Conservation (phyloP, 2,329 filamentous ascomycete genomes). For the Scytalidium lignicola region DNA sequence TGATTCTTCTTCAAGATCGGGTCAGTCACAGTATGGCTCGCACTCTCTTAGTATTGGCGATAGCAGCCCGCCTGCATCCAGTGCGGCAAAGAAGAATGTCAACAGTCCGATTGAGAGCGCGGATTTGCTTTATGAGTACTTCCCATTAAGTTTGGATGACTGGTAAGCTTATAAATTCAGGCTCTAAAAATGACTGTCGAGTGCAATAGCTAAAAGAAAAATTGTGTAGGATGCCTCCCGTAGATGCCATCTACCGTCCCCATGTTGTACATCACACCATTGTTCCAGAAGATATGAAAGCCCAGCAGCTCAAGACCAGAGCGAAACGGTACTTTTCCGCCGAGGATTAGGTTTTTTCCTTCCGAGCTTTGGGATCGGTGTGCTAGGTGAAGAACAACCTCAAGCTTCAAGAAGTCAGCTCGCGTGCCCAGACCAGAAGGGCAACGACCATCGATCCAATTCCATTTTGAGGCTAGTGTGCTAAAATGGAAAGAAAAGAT, state of each 20-base stretch:
- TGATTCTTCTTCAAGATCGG: constrained; percentile 6
- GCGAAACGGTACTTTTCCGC: constrained; percentile 69
- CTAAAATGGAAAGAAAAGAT: too few species aligned
- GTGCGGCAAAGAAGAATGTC: neutral
- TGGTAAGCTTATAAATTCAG: constrained; percentile 46
- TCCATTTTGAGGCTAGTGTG: too few species aligned
- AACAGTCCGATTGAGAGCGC: constrained; percentile 69
- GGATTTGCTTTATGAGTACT: constrained; percentile 90
- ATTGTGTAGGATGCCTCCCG: constrained; percentile 62
- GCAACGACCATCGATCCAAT: too few species aligned
- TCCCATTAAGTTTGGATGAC: constrained; percentile 84
- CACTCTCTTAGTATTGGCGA: neutral
- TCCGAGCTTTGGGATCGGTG: neutral
- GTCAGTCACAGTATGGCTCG: neutral
- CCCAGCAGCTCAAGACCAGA: constrained; percentile 59
- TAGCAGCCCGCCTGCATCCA: neutral
- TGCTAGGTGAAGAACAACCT: neutral
- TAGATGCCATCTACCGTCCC: constrained; percentile 84
- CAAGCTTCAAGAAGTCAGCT: neutral
- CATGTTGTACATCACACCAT: constrained; percentile 90
- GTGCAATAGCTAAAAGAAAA: constrained; percentile 27
- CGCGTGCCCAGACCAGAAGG: neutral
- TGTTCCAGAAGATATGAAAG: constrained; percentile 64
- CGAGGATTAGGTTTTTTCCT: constrained; percentile 35
- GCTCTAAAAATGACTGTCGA: too few species aligned